Evolutionary conservation across 163 green algal genomes (phyloP), one percentile per base, ranked within the genome.

Genomic region (Chlamydomonas reinhardtii): DNA sequence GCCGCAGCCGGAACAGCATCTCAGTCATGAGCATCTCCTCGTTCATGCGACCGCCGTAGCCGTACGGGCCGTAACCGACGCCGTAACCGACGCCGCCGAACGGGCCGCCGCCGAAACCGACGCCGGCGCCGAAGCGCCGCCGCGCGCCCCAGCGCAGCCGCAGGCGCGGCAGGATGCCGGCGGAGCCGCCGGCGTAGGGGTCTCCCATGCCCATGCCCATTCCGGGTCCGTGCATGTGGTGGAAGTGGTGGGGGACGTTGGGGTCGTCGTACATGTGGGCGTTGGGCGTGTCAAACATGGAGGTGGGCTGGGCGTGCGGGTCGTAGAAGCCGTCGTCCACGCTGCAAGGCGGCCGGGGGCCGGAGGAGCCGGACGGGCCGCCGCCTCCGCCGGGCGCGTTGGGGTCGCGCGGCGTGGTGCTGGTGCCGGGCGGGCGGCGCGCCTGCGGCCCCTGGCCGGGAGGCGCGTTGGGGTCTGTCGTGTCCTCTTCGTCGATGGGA

Each of bases 1-100:
- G 70, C 70, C 81, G 70, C 70, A 87, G 59, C 70, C 81, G 70
- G 81, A 87, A 87, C 71, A 87, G n/a, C 71, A 87, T 73, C 81
- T 87, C 81, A 35, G 37, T 27, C 71, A 87, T 35, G 27, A 87
- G 81, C 70, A 87, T 27, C 17, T 87, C 81, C 25, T 80, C 52
- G 4, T 77, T 34, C 52, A 85, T 35, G 37, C 79, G 32, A 0
- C 62, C 16, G 68, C n/a, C 52, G 79, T 8, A 52, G 32, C 14
- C 77, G 77, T 24, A 25, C 29, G 22, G 69, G 48, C 77, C 77
- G 65, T 66, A 84, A 66, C 65, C 66, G 65, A 9, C 48, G 48
- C 48, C 48, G 48, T 56, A 56, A 12, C 48, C 48, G 11, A 14
- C 48, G 48, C 48, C 48, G 48, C 48, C 48, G 48, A 20, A 56